Conservation (phyloP, 306 rosid species). For the Argentina anserina region DNA sequence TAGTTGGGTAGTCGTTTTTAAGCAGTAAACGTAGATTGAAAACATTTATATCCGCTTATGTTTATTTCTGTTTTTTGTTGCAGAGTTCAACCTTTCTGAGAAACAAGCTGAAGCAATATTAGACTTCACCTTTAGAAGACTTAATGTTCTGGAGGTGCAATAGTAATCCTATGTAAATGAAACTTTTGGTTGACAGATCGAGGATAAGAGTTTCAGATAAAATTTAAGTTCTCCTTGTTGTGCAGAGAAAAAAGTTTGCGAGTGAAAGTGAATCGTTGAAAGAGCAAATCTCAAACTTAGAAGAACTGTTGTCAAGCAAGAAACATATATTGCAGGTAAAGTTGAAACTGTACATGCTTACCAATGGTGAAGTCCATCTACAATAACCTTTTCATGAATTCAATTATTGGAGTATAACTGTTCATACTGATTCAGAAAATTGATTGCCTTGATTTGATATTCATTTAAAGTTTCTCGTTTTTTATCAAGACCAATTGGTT, state of each 20-base stretch:
- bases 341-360: not conserved
- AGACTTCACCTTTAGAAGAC: constrained; percentile 85
- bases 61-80: constrained; percentile 10
- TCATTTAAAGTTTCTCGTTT: not conserved
- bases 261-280: constrained; percentile 70
- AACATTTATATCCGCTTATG: not conserved
- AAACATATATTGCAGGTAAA: constrained; percentile 77
- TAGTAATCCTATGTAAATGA: constrained; percentile 12
- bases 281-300: constrained; percentile 74
- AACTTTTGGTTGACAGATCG: not conserved
- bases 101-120: constrained; percentile 95
- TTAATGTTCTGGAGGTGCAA: constrained; percentile 77
- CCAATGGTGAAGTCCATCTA: not conserved
- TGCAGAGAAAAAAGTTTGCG: constrained; percentile 68
- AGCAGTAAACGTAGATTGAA: not conserved
- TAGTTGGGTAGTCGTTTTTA: not conserved
- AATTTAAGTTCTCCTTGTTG: constrained; percentile 20
- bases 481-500: not conserved
- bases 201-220: not conserved
- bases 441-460: not conserved
- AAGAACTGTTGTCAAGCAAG: constrained; percentile 77
- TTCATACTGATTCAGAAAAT: not conserved
- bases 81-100: constrained; percentile 81
- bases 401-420: not conserved
- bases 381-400: not conserved